These are phyloP conservation scores for Lipomyces starkeyi DNA, from an alignment of 805 yeast genomes.

Conservation along the genomic window DNA sequence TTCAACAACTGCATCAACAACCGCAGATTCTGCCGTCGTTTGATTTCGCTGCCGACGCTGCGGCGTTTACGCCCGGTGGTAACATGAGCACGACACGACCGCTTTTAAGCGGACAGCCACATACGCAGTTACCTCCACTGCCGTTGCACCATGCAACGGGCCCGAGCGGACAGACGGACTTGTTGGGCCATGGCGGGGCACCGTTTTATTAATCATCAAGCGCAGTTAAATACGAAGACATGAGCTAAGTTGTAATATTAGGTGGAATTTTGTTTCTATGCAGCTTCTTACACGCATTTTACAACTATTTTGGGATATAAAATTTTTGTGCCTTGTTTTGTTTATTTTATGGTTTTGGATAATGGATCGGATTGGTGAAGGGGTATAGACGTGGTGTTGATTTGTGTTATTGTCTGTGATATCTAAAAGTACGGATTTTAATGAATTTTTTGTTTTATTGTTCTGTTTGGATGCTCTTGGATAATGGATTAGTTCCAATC, in stretches of 20 bases:
- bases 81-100: slow-evolving; percentile 2
- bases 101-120: neutral
- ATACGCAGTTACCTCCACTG: neutral
- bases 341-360: neutral
- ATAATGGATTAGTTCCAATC: too few species aligned
- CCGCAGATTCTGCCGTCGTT: neutral
- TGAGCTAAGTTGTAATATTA: neutral
- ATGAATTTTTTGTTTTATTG: neutral
- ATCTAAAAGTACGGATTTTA: neutral
- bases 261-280: neutral
- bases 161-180: neutral
- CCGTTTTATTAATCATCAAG: neutral
- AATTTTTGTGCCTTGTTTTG: neutral
- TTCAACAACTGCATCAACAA: neutral
- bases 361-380: neutral
- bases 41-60: neutral
- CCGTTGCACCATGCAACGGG: neutral
- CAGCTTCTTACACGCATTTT: neutral
- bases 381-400: neutral
- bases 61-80: neutral
- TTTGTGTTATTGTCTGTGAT: neutral
- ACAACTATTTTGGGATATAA: neutral
- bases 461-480: neutral
- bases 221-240: neutral
- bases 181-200: neutral